Evolutionary conservation across 495 filamentous ascomycete species (phyloP).

Genomic region (Arthonia radiata): DNA sequence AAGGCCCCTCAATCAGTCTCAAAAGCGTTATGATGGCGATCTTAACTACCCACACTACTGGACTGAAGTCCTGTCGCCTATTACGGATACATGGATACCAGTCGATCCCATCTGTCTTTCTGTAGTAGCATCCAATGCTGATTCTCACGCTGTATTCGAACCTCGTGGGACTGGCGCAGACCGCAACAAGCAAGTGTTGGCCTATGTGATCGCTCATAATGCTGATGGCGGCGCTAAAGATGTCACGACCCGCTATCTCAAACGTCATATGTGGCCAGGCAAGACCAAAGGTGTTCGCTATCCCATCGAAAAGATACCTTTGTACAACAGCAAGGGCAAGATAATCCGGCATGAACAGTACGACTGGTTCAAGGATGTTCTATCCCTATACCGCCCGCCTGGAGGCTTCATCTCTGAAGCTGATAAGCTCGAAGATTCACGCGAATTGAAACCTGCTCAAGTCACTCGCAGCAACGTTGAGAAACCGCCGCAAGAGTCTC

Average conservation of each 20-base stretch:
- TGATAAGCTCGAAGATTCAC: constrained; percentile 55
- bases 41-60: constrained; percentile 75
- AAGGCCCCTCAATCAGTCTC: constrained; percentile 15
- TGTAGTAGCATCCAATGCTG: constrained; percentile 39
- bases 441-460: constrained; percentile 45
- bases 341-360: constrained; percentile 41
- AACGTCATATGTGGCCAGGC: constrained; percentile 58
- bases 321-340: constrained; percentile 49
- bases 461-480: too few species aligned
- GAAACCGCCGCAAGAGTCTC: constrained; percentile 39
- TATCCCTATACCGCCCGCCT: constrained; percentile 46
- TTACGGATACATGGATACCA: constrained; percentile 49
- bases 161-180: constrained; percentile 60
- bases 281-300: constrained; percentile 74
- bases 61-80: constrained; percentile 66
- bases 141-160: constrained; percentile 54
- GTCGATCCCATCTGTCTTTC: constrained; percentile 52
- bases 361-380: constrained; percentile 69
- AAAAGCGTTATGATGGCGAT: constrained; percentile 36
- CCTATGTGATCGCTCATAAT: constrained; percentile 75
- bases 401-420: constrained; percentile 32
- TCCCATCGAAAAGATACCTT: constrained; percentile 46
- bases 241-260: constrained; percentile 79
- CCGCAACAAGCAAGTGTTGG: constrained; percentile 67
- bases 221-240: constrained; percentile 79